Evolutionary conservation across 768 basidiomycete genomes (phyloP).

Genomic region (Kwoniella bestiolae): DNA sequence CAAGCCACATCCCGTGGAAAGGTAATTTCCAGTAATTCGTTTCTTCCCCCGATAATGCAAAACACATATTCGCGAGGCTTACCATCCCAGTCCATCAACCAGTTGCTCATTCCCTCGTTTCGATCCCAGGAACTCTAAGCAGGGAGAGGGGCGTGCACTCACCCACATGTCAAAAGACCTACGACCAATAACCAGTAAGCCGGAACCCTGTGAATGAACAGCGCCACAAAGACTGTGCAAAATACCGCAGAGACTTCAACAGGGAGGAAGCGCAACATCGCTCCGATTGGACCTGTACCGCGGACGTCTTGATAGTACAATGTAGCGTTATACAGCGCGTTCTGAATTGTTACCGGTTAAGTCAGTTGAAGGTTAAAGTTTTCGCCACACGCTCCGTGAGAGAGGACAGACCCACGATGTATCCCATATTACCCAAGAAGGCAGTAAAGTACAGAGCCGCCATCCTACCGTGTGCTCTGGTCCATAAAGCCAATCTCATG

Average conservation of each 20-base stretch:
- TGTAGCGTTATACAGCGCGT: constrained; percentile 23
- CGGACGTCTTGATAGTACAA: constrained; percentile 25
- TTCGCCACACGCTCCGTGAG: not conserved
- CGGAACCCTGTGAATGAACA: constrained; percentile 44
- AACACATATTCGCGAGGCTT: constrained; percentile 37
- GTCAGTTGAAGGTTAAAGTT: not conserved
- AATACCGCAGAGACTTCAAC: constrained; percentile 40
- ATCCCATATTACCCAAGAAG: constrained; percentile 46
- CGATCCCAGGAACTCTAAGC: no score
- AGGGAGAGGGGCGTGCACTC: no score
- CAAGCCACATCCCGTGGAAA: constrained; percentile 35
- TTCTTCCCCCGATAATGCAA: constrained; percentile 32
- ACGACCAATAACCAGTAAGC: constrained; percentile 49
- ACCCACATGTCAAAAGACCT: constrained; percentile 52
- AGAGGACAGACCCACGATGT: constrained; percentile 34
- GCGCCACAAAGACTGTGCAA: constrained; percentile 40
- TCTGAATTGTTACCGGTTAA: not conserved
- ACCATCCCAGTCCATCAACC: not conserved
- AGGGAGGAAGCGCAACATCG: constrained; percentile 40
- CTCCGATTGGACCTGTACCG: constrained; percentile 1
- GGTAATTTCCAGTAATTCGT: constrained; percentile 45
- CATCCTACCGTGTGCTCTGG: constrained; percentile 47
- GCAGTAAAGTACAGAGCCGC: constrained; percentile 47
- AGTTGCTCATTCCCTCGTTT: no score
- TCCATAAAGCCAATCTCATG: constrained; percentile 53